Percentiles rank a stretch among this genome's conserved stretches.
Evolutionary conservation across 2,329 filamentous ascomycete species (phyloP).

Genomic region (Xylaria sp.): DNA sequence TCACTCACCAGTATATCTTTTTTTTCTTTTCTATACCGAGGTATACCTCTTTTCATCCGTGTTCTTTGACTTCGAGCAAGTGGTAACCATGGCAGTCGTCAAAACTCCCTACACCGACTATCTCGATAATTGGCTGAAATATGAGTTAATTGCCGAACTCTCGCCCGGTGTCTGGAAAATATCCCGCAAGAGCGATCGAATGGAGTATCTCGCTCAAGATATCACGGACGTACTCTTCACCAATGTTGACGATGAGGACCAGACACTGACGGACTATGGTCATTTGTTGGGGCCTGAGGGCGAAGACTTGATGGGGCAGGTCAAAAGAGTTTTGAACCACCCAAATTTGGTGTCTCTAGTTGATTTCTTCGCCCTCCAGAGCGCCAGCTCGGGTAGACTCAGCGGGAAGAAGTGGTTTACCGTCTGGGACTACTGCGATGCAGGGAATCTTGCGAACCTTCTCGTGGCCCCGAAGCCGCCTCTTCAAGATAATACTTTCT

Average conservation of each 20-base stretch:
- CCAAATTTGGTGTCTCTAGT: conserved; percentile 61
- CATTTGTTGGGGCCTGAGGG: conserved; percentile 38
- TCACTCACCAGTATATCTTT: conserved; percentile 1
- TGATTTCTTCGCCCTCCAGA: conserved; percentile 50
- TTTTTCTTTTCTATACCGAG: conserved; percentile 14
- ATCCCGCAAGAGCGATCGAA: conserved; percentile 43
- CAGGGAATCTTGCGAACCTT: conserved; percentile 59
- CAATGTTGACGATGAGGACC: conserved; percentile 11
- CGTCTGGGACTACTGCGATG: conserved; percentile 66
- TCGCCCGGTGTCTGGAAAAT: conserved; percentile 47
- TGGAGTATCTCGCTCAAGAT: conserved; percentile 48
- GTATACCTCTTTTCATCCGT: background rate
- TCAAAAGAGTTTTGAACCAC: conserved; percentile 59
- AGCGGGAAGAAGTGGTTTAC: conserved; percentile 36
- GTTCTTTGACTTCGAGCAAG: conserved; percentile 6
- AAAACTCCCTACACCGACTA: conserved; percentile 31
- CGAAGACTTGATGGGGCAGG: conserved; percentile 43
- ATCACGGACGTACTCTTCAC: conserved; percentile 41
- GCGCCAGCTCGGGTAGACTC: conserved; percentile 36
- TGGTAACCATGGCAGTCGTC: conserved; percentile 36
- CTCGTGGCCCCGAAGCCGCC: conserved; percentile 43
- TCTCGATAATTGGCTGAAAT: conserved; percentile 33
- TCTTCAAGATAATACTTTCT: conserved; percentile 9
- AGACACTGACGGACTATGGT: conserved; percentile 22
- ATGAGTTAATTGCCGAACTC: conserved; percentile 48